Conservation (phyloP, 176 grass and related monocot species). For the Guadua angustifolia region DNA sequence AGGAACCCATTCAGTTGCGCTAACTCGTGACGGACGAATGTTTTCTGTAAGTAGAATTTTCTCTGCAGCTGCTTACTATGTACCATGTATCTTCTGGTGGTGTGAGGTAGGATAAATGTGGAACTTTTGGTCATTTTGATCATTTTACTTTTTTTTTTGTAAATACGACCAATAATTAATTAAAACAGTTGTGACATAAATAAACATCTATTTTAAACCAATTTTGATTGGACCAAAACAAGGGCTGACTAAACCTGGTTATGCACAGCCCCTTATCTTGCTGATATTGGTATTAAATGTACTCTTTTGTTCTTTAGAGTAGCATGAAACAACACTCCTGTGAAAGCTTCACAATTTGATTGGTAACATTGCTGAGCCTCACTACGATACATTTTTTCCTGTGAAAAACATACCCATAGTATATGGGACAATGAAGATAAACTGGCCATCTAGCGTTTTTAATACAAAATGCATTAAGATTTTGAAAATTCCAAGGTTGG, state of each 20-base stretch:
- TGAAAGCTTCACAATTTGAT: not conserved
- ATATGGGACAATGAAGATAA: not conserved
- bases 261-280: not conserved
- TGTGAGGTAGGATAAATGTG: not conserved
- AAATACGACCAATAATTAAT: not conserved
- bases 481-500: not conserved
- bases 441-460: not conserved
- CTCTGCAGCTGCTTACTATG: not conserved
- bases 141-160: constrained; percentile 3
- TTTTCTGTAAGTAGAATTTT: constrained; percentile 73
- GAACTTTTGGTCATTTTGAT: not conserved
- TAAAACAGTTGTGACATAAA: not conserved
- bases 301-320: not conserved
- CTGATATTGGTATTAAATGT: not conserved
- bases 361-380: not conserved
- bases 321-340: not conserved
- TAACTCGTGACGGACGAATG: constrained; percentile 76
- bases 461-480: not conserved
- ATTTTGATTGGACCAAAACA: constrained; percentile 6
- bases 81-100: constrained; percentile 15
- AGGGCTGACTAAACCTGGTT: not conserved
- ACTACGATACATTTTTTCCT: not conserved
- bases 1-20: constrained; percentile 94
- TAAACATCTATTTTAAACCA: not conserved
- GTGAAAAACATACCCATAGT: not conserved